Conservation (phyloP, 441 rosid genomes). For the Melianthus villosus region DNA sequence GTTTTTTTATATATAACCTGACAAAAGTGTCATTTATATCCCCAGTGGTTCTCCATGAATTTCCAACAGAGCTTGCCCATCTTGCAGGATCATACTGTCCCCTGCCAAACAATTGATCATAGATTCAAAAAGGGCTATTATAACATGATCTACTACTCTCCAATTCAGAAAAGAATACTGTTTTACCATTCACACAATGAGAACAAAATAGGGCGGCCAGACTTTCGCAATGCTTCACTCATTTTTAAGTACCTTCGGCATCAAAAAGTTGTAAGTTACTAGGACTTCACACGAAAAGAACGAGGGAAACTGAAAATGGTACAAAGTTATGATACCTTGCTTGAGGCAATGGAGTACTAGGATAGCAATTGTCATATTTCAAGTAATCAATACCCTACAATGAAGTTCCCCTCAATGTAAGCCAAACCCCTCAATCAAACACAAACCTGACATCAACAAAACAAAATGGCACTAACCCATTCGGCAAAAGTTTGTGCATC, state of each 20-base stretch:
- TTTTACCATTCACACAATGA: constrained; percentile 24
- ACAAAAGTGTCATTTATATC: constrained; percentile 20
- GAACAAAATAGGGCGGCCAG: constrained; percentile 16
- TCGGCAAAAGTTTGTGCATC: constrained; percentile 20
- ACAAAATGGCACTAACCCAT: constrained; percentile 22
- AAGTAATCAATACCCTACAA: constrained; percentile 22
- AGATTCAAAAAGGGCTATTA: background rate
- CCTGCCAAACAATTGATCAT: constrained; percentile 9
- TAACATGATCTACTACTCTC: background rate
- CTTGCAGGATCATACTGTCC: constrained; percentile 23
- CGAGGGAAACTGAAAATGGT: no score
- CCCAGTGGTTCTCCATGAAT: constrained; percentile 29
- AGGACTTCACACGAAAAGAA: no score
- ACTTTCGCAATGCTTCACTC: constrained; percentile 21
- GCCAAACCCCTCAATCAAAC: no score
- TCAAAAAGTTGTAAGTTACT: no score
- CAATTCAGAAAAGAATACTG: background rate
- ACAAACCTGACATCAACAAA: no score
- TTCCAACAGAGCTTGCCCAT: constrained; percentile 18
- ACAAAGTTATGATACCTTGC: constrained; percentile 12
- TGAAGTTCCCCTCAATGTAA: background rate
- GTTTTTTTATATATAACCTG: constrained; percentile 8
- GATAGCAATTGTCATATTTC: constrained; percentile 26
- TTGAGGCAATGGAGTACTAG: constrained; percentile 15
- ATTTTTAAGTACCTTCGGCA: constrained; percentile 18